These are phyloP conservation scores for Moesziomyces sp. DNA, from an alignment of 1,284 basidiomycete genomes.

Conservation along the genomic window DNA sequence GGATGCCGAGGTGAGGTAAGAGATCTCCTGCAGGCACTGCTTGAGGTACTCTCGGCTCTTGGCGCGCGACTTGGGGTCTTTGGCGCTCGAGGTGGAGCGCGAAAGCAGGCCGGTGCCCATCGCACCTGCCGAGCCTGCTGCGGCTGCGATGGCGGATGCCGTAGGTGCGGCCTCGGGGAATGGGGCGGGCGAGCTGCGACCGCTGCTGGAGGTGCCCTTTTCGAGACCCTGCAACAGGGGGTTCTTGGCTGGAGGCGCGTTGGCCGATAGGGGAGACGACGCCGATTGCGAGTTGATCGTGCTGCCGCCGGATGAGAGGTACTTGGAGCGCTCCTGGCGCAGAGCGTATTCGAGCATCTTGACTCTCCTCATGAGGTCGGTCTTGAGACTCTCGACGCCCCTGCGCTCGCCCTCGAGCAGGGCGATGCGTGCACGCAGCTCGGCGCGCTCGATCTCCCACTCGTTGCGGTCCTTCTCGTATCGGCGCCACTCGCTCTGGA, in stretches of 20 bases:
- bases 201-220: constrained; percentile 45
- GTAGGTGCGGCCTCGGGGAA: constrained; percentile 24
- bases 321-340: constrained; percentile 78
- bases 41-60: constrained; percentile 96
- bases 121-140: constrained; percentile 18
- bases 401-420: constrained; percentile 94
- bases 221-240: constrained; percentile 47
- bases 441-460: constrained; percentile 99
- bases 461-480: constrained; percentile 94
- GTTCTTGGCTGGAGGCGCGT: constrained; percentile 37
- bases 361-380: constrained; percentile 92
- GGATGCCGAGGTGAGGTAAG: constrained; percentile 93
- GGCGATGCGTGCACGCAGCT: constrained; percentile 98
- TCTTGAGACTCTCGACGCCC: constrained; percentile 95
- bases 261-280: constrained; percentile 28
- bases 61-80: constrained; percentile 92
- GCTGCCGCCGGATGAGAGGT: constrained; percentile 31
- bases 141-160: constrained; percentile 20
- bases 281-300: constrained; percentile 14
- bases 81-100: constrained; percentile 69
- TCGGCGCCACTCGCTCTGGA: constrained; percentile 96
- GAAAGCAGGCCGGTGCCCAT: constrained; percentile 30
- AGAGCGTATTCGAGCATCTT: constrained; percentile 91
- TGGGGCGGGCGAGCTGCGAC: constrained; percentile 53
- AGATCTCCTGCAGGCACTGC: constrained; percentile 97